These are phyloP conservation scores for Theileria equi DNA, from an alignment of 169 alveolate species.

Conservation along the genomic window DNA sequence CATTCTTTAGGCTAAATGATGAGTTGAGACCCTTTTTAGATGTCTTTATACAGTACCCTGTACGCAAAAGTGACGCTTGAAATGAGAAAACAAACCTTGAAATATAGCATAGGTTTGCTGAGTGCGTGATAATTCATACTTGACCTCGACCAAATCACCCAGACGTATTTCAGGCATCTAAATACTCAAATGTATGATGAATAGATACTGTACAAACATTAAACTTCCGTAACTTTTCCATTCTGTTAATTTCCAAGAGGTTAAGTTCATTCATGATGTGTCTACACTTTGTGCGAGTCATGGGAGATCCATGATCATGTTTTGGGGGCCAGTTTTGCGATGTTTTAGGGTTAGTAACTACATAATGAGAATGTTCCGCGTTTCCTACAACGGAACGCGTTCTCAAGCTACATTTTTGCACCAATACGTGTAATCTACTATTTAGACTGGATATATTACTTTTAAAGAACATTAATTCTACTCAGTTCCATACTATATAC, in stretches of 20 bases:
- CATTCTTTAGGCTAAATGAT: slow-evolving; percentile 72
- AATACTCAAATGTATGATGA: neutral
- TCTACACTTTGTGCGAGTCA: slow-evolving; percentile 52
- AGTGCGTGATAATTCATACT: slow-evolving; percentile 75
- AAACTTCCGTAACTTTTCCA: slow-evolving; percentile 70
- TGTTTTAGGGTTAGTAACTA: slow-evolving; percentile 50
- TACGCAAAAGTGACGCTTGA: neutral
- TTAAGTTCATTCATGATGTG: slow-evolving; percentile 70
- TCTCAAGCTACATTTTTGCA: slow-evolving; percentile 21
- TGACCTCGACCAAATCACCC: slow-evolving; percentile 76
- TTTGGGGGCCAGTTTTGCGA: slow-evolving; percentile 61
- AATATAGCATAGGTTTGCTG: slow-evolving; percentile 79
- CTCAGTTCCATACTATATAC: slow-evolving; percentile 45
- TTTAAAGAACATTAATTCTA: neutral
- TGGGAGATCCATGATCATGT: slow-evolving; percentile 61
- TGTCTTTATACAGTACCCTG: slow-evolving; percentile 76
- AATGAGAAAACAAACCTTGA: slow-evolving; percentile 51
- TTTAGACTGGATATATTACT: neutral
- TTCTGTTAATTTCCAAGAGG: slow-evolving; percentile 66
- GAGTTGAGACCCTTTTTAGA: slow-evolving; percentile 71
- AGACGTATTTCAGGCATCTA: slow-evolving; percentile 61
- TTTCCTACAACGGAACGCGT: slow-evolving; percentile 50
- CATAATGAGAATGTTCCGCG: slow-evolving; percentile 47
- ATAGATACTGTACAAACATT: slow-evolving; percentile 46
- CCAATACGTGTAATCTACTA: neutral